These are phyloP conservation scores for Batkoa obscura DNA, from an alignment of 371 early-diverging fungal species.

Conservation along the genomic window DNA sequence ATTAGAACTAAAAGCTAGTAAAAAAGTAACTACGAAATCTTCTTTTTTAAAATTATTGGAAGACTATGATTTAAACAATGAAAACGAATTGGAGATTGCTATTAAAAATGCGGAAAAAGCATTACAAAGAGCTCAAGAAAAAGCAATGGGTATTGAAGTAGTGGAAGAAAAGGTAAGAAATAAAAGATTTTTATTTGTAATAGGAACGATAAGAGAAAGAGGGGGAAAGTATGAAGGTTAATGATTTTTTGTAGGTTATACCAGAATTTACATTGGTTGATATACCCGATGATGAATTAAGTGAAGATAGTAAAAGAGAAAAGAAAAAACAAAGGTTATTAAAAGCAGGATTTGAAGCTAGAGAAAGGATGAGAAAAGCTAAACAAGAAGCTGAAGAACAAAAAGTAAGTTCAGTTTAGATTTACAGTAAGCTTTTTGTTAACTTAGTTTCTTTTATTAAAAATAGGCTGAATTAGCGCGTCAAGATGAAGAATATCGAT, in stretches of 20 bases:
- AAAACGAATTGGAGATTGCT: constrained; percentile 48
- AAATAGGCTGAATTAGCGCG: constrained; percentile 35
- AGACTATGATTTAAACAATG: constrained; percentile 42
- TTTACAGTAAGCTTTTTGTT: background rate
- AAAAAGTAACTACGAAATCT: constrained; percentile 4
- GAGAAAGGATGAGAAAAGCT: constrained; percentile 50
- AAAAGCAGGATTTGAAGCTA: constrained; percentile 64
- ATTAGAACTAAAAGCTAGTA: constrained; percentile 1
- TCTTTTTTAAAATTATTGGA: constrained; percentile 20
- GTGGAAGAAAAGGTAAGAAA: constrained; percentile 25
- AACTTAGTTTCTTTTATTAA: background rate
- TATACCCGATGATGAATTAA: constrained; percentile 60
- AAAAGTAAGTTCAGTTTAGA: constrained; percentile 15
- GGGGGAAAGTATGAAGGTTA: too few species aligned
- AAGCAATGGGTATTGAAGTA: constrained; percentile 61
- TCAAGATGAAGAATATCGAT: constrained; percentile 49
- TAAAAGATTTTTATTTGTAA: constrained; percentile 11
- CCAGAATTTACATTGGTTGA: constrained; percentile 56
- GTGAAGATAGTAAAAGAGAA: constrained; percentile 54
- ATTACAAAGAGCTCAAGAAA: constrained; percentile 52
- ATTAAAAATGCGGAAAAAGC: constrained; percentile 43
- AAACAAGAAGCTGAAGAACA: constrained; percentile 38
- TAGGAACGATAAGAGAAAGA: background rate
- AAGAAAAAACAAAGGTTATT: constrained; percentile 66
- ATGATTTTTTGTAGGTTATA: constrained; percentile 19